phyloP scores from a whole-genome alignment of 2,329 filamentous ascomycete genomes.

The Penicillium griseofulvum region DNA sequence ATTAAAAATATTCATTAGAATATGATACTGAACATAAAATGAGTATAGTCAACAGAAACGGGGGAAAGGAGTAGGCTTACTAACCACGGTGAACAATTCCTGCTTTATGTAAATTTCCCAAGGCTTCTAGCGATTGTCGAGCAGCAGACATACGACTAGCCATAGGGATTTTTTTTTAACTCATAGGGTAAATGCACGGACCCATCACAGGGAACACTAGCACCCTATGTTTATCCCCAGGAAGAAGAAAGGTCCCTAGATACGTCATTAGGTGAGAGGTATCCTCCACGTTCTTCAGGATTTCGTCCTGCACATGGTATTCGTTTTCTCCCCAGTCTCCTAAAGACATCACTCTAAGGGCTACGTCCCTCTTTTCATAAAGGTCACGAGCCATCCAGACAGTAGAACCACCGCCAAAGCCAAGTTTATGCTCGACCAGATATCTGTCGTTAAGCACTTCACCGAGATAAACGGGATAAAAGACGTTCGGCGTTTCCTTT shows the following conservation, averaged over 20 bases:
- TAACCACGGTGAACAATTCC: background rate
- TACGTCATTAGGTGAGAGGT: slow-evolving; percentile 20
- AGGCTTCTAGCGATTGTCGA: slow-evolving; percentile 20
- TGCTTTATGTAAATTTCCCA: background rate
- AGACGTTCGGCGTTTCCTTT: slow-evolving; percentile 7
- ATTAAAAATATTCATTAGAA: background rate
- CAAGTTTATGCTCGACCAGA: slow-evolving; percentile 25
- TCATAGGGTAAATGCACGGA: slow-evolving; percentile 11
- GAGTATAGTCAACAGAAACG: background rate
- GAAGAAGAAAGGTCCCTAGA: slow-evolving; percentile 17
- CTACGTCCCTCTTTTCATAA: slow-evolving; percentile 19
- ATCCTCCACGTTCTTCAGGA: slow-evolving; percentile 16
- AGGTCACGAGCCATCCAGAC: slow-evolving; percentile 28
- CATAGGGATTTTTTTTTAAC: slow-evolving; percentile 17
- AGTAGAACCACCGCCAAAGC: slow-evolving; percentile 23
- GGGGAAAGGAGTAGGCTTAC: background rate
- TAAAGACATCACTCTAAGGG: slow-evolving; percentile 21
- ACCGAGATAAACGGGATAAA: slow-evolving; percentile 18
- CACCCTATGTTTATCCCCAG: slow-evolving; percentile 16
- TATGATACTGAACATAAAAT: too few species aligned
- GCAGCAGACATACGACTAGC: slow-evolving; percentile 29
- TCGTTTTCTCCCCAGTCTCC: slow-evolving; percentile 20
- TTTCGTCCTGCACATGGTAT: slow-evolving; percentile 20
- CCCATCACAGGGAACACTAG: slow-evolving; percentile 23
- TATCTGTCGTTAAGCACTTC: slow-evolving; percentile 24